A percentile compares a stretch with the other conserved stretches of the same genome.
These are phyloP conservation scores for Talaromyces wortmannii DNA, from an alignment of 495 filamentous ascomycete genomes.

Conservation along the genomic window DNA sequence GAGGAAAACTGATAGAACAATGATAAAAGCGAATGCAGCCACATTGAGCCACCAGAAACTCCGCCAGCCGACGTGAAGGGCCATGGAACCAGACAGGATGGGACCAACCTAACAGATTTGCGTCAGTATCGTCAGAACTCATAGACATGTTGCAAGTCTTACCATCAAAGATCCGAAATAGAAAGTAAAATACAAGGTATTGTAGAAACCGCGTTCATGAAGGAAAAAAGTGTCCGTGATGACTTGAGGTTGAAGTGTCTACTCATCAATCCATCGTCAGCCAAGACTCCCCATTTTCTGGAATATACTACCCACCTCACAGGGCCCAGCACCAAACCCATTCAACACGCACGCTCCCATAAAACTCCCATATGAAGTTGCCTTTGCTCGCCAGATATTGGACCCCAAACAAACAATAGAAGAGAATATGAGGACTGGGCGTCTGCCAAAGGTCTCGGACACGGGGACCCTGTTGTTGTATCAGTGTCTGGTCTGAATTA, in stretches of 20 bases:
- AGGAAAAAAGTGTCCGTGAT: conserved; percentile 63
- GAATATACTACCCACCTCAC: conserved; percentile 18
- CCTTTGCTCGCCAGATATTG: conserved; percentile 52
- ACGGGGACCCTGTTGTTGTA: conserved; percentile 41
- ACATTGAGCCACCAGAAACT: conserved; percentile 53
- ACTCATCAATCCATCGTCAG: neutral
- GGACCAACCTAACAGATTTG: conserved; percentile 36
- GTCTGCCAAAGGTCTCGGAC: conserved; percentile 49
- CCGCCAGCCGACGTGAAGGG: conserved; percentile 49
- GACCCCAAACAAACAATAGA: conserved; percentile 48
- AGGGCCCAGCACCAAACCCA: conserved; percentile 51
- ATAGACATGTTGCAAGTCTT: neutral
- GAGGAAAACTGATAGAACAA: conserved; percentile 44
- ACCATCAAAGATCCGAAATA: conserved; percentile 38
- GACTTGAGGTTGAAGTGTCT: conserved; percentile 55
- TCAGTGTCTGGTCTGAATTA: neutral
- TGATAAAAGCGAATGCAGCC: conserved; percentile 33
- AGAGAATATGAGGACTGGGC: conserved; percentile 51
- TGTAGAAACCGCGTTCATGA: conserved; percentile 58
- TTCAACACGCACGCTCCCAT: conserved; percentile 57
- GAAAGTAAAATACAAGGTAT: conserved; percentile 57
- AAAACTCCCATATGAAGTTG: conserved; percentile 51
- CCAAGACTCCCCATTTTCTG: neutral
- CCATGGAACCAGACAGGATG: conserved; percentile 48
- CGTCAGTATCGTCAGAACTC: conserved; percentile 3